Base-by-base conservation (phyloP, 768 basidiomycete species). In the Macrocybe gigantea region DNA sequence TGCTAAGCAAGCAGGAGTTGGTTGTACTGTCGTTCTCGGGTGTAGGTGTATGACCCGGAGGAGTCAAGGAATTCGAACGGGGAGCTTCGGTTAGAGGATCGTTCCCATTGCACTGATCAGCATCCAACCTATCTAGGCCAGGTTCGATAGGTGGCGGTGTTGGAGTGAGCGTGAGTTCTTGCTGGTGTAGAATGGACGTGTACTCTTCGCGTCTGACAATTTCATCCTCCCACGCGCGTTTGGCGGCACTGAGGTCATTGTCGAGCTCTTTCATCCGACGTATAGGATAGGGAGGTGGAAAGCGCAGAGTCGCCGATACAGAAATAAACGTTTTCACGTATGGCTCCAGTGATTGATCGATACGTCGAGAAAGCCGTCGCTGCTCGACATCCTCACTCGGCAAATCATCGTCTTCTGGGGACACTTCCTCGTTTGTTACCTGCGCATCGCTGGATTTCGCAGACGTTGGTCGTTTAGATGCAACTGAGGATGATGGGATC, bases 271-370 rank as follows among this genome's bases (percentile, higher is more conserved):
- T 86, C 92, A 98, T 96, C 40, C 78, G 78, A 2, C 78, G 72
- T 36, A 99, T 79, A 6, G 93, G 87, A 59, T 90, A 85, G 4
- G 96, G 96, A 15, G 95, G 93, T 10, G 85, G 89, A 62, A 96
- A 96, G 5, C 91, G 81, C 41, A 97, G 70, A 0, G 93, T 92
- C 0, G 94, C 88, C 2, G 94, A 97, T 38, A 93, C 89, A 1
- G 96, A 98, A 31, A 97, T 88, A 59, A 93, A 92, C 1, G 89
- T 93, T 51, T 72, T 81, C 55, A 74, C 70, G 62, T 96, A 99
- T 1, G 89, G 87, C 36, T 87, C 79, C n/a, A 94, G 72, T 0
- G 88, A 83, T 46, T 85, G 73, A 43, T 89, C 81, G 32, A 96
- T 92, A 13, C 89, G 80, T 46, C 78, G 74, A 5, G 92, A 84